Percentiles rank a stretch among this genome's conserved stretches.
These are phyloP conservation scores for Coccinonectria pachysandricola DNA, from an alignment of 2,329 filamentous ascomycete genomes.

Conservation along the genomic window DNA sequence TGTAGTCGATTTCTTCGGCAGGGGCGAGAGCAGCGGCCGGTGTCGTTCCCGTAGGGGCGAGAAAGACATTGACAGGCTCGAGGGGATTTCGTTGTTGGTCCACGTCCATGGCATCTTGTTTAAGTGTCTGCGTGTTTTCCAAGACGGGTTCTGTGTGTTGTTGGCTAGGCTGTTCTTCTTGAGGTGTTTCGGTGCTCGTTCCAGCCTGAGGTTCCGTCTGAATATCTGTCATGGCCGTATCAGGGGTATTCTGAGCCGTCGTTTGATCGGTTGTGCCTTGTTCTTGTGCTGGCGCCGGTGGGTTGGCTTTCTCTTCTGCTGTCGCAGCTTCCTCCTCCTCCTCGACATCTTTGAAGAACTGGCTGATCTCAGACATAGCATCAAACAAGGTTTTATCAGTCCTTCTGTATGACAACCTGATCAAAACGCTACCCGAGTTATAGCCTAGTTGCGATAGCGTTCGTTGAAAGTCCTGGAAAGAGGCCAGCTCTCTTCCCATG, in stretches of 20 bases:
- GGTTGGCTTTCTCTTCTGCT: too few species aligned
- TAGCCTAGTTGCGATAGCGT: constrained; percentile 79
- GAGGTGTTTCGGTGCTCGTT: background rate
- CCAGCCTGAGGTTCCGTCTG: constrained; percentile 4
- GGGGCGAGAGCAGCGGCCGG: constrained; percentile 62
- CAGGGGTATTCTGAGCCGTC: constrained; percentile 4
- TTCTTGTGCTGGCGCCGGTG: background rate
- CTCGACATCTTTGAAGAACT: constrained; percentile 54
- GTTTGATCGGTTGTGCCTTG: background rate
- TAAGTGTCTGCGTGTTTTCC: constrained; percentile 10
- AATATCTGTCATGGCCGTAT: constrained; percentile 15
- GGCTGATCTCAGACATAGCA: constrained; percentile 70
- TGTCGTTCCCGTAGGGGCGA: constrained; percentile 62
- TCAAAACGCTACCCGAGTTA: constrained; percentile 69
- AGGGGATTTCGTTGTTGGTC: constrained; percentile 24
- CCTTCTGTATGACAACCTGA: constrained; percentile 66
- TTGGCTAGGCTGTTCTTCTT: constrained; percentile 3
- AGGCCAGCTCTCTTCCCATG: constrained; percentile 68
- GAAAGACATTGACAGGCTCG: constrained; percentile 59
- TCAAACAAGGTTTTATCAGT: constrained; percentile 74
- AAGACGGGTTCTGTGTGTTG: constrained; percentile 2
- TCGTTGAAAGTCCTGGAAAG: constrained; percentile 77
- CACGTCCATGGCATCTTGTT: constrained; percentile 11
- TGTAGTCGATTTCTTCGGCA: constrained; percentile 65
- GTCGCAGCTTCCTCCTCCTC: constrained; percentile 3